Base-by-base conservation (phyloP, 2,329 filamentous ascomycete genomes). In the Pestalotiopsis sp. region DNA sequence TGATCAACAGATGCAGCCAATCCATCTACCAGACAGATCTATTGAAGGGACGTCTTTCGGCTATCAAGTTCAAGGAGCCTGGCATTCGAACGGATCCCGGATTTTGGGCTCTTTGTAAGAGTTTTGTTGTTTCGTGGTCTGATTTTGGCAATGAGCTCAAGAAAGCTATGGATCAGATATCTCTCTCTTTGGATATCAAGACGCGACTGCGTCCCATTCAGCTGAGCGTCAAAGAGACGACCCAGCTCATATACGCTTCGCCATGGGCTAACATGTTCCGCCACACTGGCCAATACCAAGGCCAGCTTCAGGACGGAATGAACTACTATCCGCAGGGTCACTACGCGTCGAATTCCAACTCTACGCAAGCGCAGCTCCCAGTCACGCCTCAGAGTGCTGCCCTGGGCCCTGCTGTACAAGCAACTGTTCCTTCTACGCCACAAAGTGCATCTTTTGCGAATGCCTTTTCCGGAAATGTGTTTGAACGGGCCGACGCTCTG, bases 351-450 rank as follows among this genome's bases (percentile, higher is more conserved):
- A 78, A 75, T 61, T 78, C 79, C 12, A 76, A 77, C 38, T 72
- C 75, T 56, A 71, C 77, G 11, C 77, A 75, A 65, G 71, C 78
- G 49, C 80, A 81, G 66, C 73, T 94, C 49, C 94, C 95, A 9
- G 94, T 96, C 75, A 98, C 95, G 1, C 95, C 95, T 7, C 87
- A 97, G 70, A 96, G 93, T 74, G 95, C 94, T 17, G 95, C 95
- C 1, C 85, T 98, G 4, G 95, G 95, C 0, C 94, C 95, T 5
- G 95, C 95, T 23, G 93, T 94, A 67, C 94, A 97, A 80, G 94
- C 95, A 1, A 98, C 94, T 0, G 91, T 97, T 12, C 92, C 93
- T 4, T 93, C 88, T 2, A 93, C 90, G 0, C 89, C 90, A 11
- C 85, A 89, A 75, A 88, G 83, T 69, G 85, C 82, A 2, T 87